Base-by-base conservation (phyloP, 2,329 filamentous ascomycete species). In the Acrodontium crateriforme region DNA sequence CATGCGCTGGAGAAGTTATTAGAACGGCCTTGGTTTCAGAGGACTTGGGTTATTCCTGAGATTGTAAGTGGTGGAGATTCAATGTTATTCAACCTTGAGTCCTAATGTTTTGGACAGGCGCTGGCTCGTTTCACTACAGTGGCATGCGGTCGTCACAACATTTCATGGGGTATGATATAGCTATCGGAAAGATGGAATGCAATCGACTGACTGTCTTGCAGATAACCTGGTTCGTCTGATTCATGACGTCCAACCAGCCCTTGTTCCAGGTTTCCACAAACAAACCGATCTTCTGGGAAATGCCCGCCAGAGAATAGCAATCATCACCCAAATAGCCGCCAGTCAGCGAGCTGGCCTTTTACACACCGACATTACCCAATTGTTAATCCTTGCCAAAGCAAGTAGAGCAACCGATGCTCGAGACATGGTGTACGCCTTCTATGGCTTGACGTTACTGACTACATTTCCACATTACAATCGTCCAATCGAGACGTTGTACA, bases 401-500 rank as follows among this genome's bases (percentile, higher is more conserved):
- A 48, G 46, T 28, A 29, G 42, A 13, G 46, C 46, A 3, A 49
- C 44, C 4, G 42, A 48, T 11, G 26, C 34, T 12, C 39, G 38
- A n/a, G 46, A 50, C 30, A 48, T 42, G 35, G 36, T 50, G 3
- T 50, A 45, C 29, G 43, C 44, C 3, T 47, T 48, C 29, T 40
- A 46, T 24, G 43, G 41, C 23, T 19, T 48, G 14, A 48, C 46
- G 2, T 27, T 40, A 7, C 28, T 48, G 9, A 40, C 29, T 7
- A 44, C 43, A 3, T 31, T 31, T 15, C 44, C 43, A 11, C 35
- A 47, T 24, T 48, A 48, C 28, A 34, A 26, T 7, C 25, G 29
- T 8, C 25, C 36, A 2, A 29, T 41, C 7, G 45, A 42, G 8
- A 19, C 27, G 20, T 29, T 49, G 2, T 49, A 43, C 28, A 31